A percentile compares a stretch with the other conserved stretches of the same genome.
These are phyloP conservation scores for Cystobasidium sp. DNA, from an alignment of 1,284 basidiomycete species.

Conservation along the genomic window DNA sequence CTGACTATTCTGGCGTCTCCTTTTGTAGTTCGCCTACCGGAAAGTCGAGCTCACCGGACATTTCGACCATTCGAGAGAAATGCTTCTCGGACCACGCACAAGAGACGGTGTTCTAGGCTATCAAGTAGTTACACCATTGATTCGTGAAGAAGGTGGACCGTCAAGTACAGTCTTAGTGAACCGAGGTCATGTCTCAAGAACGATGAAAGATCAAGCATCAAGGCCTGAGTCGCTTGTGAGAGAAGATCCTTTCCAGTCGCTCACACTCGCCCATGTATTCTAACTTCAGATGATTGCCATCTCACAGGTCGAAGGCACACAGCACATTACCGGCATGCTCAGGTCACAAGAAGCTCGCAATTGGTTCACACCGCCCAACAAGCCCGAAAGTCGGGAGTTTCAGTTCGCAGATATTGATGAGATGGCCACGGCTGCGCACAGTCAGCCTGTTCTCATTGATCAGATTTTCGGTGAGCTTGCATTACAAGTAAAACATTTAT, in stretches of 20 bases:
- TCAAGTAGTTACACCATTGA: slow-evolving; percentile 82
- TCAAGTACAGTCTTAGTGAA: slow-evolving; percentile 72
- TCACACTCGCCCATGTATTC: neutral
- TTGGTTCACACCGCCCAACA: slow-evolving; percentile 85
- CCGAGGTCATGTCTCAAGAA: slow-evolving; percentile 78
- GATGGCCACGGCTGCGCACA: slow-evolving; percentile 71
- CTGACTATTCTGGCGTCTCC: neutral
- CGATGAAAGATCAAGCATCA: slow-evolving; percentile 59
- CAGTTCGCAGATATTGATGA: slow-evolving; percentile 84
- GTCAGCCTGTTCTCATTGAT: slow-evolving; percentile 85
- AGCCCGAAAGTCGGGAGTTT: slow-evolving; percentile 80
- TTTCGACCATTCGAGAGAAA: slow-evolving; percentile 75
- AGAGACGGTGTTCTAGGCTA: slow-evolving; percentile 85
- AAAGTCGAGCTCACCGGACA: slow-evolving; percentile 77
- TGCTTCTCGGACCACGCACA: slow-evolving; percentile 84
- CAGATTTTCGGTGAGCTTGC: slow-evolving; percentile 74
- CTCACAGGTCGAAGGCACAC: slow-evolving; percentile 47
- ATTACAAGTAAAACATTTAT: slow-evolving; percentile 7
- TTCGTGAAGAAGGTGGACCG: slow-evolving; percentile 65
- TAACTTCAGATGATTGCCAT: neutral
- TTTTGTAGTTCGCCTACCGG: slow-evolving; percentile 79
- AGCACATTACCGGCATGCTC: slow-evolving; percentile 68
- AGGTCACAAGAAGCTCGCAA: slow-evolving; percentile 65
- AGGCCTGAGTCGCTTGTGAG: slow-evolving; percentile 51
- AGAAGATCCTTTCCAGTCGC: neutral